phyloP scores from a whole-genome alignment of 2,329 filamentous ascomycete species.

The Scedosporium apiospermum region DNA sequence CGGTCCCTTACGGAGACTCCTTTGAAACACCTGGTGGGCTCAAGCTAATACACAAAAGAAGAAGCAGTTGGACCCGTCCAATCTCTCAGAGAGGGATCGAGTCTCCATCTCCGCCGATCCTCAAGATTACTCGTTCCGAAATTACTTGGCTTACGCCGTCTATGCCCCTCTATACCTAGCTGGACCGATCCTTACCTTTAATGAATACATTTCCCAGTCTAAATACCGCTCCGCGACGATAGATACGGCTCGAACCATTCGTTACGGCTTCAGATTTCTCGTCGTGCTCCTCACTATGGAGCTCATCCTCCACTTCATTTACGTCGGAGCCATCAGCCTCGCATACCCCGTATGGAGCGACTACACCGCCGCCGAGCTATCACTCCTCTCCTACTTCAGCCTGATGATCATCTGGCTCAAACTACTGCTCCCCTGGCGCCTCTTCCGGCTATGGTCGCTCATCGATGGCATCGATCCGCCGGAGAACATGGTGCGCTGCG shows the following conservation, averaged over 20 bases:
- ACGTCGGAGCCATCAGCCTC: conserved; percentile 86
- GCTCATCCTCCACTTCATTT: conserved; percentile 81
- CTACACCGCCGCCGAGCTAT: conserved; percentile 81
- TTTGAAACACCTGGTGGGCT: background rate
- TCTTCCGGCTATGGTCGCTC: conserved; percentile 94
- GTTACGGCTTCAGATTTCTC: conserved; percentile 76
- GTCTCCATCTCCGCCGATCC: conserved; percentile 64
- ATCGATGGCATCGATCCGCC: conserved; percentile 87
- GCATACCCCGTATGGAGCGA: conserved; percentile 67
- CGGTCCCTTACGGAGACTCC: background rate
- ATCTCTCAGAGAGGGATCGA: conserved; percentile 82
- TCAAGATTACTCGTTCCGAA: conserved; percentile 67
- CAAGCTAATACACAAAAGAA: conserved; percentile 72
- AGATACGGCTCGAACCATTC: conserved; percentile 57
- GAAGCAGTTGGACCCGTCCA: conserved; percentile 85
- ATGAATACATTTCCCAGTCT: conserved; percentile 87
- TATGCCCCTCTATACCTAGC: conserved; percentile 91
- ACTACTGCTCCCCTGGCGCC: conserved; percentile 90
- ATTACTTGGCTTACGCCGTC: conserved; percentile 81
- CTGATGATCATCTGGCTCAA: conserved; percentile 98
- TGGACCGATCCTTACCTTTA: conserved; percentile 92
- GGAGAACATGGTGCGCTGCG: conserved; percentile 96
- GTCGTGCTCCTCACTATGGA: conserved; percentile 83
- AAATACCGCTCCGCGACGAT: conserved; percentile 66
- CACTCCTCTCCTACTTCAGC: conserved; percentile 89